Percentiles rank a stretch among this genome's conserved stretches.
Evolutionary conservation across 23 red algal genomes (phyloP).

Genomic region (Agarophyton chilense): DNA sequence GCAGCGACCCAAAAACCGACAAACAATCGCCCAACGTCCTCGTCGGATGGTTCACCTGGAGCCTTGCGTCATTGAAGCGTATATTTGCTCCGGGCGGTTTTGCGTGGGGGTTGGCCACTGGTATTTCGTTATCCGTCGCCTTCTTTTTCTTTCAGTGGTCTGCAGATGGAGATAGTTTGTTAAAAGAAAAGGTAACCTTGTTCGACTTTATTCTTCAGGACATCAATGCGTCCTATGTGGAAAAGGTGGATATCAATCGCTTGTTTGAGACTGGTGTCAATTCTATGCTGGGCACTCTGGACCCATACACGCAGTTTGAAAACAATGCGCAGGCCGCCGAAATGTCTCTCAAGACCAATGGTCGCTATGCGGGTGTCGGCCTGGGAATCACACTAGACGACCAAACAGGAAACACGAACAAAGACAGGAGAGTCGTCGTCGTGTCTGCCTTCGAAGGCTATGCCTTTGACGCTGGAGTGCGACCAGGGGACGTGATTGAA

Average conservation of each 20-base stretch:
- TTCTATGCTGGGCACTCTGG: slow-evolving; percentile 92
- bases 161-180: not conserved
- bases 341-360: slow-evolving; percentile 89
- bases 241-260: slow-evolving; percentile 87
- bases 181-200: slow-evolving; percentile 88
- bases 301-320: slow-evolving; percentile 99
- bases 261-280: slow-evolving; percentile 98
- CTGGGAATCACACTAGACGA: slow-evolving; percentile 79
- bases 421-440: slow-evolving; percentile 64
- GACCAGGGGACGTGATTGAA: slow-evolving; percentile 87
- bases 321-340: slow-evolving; percentile 80
- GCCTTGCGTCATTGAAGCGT: not conserved
- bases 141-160: slow-evolving; percentile 21
- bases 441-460: slow-evolving; percentile 97
- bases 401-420: not conserved
- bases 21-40: not conserved
- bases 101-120: slow-evolving; percentile 39
- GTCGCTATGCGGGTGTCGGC: slow-evolving; percentile 93
- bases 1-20: not conserved
- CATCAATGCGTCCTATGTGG: slow-evolving; percentile 85
- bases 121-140: slow-evolving; percentile 7
- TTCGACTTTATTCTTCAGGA: slow-evolving; percentile 95
- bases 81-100: slow-evolving; percentile 37
- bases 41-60: not conserved
- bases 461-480: slow-evolving; percentile 94